A percentile compares a stretch with the other conserved stretches of the same genome.
Conservation (phyloP, 139 green algal genomes). For the Pleodorina starrii region DNA sequence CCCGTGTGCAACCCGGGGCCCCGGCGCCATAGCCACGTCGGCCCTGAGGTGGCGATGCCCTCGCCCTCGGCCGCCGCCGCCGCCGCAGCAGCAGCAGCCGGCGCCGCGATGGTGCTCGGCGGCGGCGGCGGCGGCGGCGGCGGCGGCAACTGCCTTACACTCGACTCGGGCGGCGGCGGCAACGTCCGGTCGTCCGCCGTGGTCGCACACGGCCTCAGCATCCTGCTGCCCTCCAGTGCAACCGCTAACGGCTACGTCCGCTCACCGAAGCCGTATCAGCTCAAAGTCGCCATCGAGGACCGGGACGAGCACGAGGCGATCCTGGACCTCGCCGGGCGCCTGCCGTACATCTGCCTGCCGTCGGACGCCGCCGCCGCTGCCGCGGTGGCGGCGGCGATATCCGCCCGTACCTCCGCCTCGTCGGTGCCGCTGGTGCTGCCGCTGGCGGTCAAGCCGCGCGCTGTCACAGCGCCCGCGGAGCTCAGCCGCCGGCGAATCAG, state of each 20-base stretch:
- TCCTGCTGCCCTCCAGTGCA: background rate
- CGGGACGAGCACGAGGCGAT: slow-evolving; percentile 42
- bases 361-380: too few species aligned
- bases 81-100: background rate
- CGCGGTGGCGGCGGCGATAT: background rate
- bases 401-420: background rate
- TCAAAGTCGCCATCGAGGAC: slow-evolving; percentile 42
- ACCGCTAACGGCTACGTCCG: background rate
- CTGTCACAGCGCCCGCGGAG: slow-evolving; percentile 28
- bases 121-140: background rate
- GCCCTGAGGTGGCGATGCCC: background rate
- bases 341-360: slow-evolving; percentile 25
- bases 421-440: background rate
- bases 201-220: too few species aligned
- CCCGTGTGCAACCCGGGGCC: background rate
- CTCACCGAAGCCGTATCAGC: slow-evolving; percentile 29
- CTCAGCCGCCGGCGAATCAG: background rate
- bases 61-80: background rate
- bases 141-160: background rate
- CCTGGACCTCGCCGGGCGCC: background rate
- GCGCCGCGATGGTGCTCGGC: background rate
- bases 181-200: background rate
- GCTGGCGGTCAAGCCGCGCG: background rate
- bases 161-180: background rate
- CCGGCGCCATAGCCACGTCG: background rate